These are phyloP conservation scores for Xenosphaeropsis pyriputrescens DNA, from an alignment of 2,329 filamentous ascomycete genomes.

Conservation along the genomic window DNA sequence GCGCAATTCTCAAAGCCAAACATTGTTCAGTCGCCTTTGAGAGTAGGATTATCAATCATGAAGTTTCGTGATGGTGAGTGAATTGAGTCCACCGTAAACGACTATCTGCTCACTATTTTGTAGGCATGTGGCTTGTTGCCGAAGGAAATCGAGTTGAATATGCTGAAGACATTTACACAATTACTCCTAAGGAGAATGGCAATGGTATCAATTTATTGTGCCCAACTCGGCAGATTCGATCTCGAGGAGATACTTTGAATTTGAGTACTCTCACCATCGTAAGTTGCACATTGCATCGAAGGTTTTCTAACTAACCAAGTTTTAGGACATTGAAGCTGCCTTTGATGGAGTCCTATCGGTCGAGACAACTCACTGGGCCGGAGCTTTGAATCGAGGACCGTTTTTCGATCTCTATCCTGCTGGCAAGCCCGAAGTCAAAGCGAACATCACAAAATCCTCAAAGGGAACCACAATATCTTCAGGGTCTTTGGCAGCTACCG, in stretches of 20 bases:
- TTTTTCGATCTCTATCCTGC: slow-evolving; percentile 42
- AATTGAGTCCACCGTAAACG: not conserved
- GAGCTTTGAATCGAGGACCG: slow-evolving; percentile 33
- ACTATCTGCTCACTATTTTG: not conserved
- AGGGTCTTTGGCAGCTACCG: slow-evolving; percentile 35
- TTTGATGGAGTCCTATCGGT: slow-evolving; percentile 44
- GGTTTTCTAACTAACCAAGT: too few species aligned
- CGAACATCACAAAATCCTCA: slow-evolving; percentile 24
- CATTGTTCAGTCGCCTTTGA: too few species aligned
- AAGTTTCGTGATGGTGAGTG: slow-evolving; percentile 42
- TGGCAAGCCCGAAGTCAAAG: slow-evolving; percentile 27
- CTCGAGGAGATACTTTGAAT: slow-evolving; percentile 40
- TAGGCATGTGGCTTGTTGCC: slow-evolving; percentile 49
- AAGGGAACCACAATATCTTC: slow-evolving; percentile 33
- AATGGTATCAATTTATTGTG: slow-evolving; percentile 38
- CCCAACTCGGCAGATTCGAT: slow-evolving; percentile 37
- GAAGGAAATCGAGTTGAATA: slow-evolving; percentile 47
- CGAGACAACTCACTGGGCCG: slow-evolving; percentile 41
- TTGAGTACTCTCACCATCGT: slow-evolving; percentile 36
- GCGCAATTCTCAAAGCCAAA: too few species aligned
- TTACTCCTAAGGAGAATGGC: slow-evolving; percentile 25
- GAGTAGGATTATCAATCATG: slow-evolving; percentile 22
- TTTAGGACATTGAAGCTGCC: slow-evolving; percentile 36
- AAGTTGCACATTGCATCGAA: slow-evolving; percentile 6
- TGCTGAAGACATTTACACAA: slow-evolving; percentile 46